Evolutionary conservation across 2,329 filamentous ascomycete species (phyloP), one percentile per base, ranked within the genome.

Genomic region (Septoria linicola): DNA sequence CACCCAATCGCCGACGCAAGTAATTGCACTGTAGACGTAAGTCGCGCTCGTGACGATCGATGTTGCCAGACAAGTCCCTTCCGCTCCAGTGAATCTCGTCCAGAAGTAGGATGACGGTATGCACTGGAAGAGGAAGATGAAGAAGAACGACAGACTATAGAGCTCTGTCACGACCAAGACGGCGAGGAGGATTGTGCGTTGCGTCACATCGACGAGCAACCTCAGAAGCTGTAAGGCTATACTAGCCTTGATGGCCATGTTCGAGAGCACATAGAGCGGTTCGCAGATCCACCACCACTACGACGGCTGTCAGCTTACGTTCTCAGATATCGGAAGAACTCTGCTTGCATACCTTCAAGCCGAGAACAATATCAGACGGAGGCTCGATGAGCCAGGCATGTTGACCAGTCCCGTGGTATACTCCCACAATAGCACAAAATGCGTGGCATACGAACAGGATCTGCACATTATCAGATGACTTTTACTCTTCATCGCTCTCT

Each of bases 231-330:
- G 56, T 10, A 59, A 20, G 2, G 49, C 56, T n/a, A 59, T 59
- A 40, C 50, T 57, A 3, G 53, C 56, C 47, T 59, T 59, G 51
- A 59, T 50, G 17, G 53, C 53, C 56, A 59, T 59, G 41, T 59
- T 57, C 25, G 56, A 59, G 7, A 59, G 41, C 3, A 59, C 56
- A 36, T 56, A 59, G 3, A 54, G 32, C 5, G 54, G 53, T 27
- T 59, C 56, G 25, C 56, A 71, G 17, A 72, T 76, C 41, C 73
- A 78, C 59, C 65, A 58, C 40, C 76, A 79, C n/a, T n/a, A n/a
- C n/a, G n/a, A n/a, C n/a, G n/a, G n/a, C n/a, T n/a, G n/a, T n/a
- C n/a, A n/a, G n/a, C n/a, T n/a, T n/a, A n/a, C n/a, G n/a, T n/a
- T n/a, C n/a, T n/a, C n/a, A n/a, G n/a, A n/a, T n/a, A n/a, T n/a